Percentiles rank a stretch among this genome's conserved stretches.
These are phyloP conservation scores for Sisymbrium irio DNA, from an alignment of 345 rosid species.

Conservation along the genomic window DNA sequence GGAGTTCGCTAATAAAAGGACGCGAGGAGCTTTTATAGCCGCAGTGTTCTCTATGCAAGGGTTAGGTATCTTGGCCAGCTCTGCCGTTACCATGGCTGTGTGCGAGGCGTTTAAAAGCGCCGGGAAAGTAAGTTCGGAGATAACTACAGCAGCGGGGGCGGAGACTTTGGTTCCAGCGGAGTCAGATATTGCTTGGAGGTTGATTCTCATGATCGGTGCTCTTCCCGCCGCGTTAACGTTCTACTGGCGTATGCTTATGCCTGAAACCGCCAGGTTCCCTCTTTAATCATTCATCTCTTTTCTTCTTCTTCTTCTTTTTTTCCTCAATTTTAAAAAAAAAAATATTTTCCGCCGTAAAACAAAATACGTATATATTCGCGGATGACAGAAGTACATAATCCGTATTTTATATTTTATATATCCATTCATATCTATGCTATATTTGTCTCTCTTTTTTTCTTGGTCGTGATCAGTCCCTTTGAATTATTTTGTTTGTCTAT, in stretches of 20 bases:
- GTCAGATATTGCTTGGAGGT: conserved; percentile 68
- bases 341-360: background rate
- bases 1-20: conserved; percentile 72
- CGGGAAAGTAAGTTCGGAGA: conserved; percentile 4
- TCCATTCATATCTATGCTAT: background rate
- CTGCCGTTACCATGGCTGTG: conserved; percentile 50
- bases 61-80: conserved; percentile 59
- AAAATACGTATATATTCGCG: background rate
- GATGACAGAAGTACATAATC: background rate
- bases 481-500: background rate
- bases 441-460: background rate
- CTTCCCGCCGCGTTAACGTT: conserved; percentile 75
- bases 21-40: conserved; percentile 69
- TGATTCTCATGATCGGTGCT: conserved; percentile 72
- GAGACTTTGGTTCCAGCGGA: conserved; percentile 39
- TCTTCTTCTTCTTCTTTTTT: background rate
- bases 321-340: too few species aligned
- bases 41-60: conserved; percentile 83
- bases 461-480: background rate
- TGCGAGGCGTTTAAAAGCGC: conserved; percentile 37
- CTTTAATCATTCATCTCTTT: background rate
- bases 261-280: conserved; percentile 74
- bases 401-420: background rate
- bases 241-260: conserved; percentile 85
- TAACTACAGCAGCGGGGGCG: background rate